Evolutionary conservation across 495 filamentous ascomycete species (phyloP).

Genomic region (Penicillium malachiteum): DNA sequence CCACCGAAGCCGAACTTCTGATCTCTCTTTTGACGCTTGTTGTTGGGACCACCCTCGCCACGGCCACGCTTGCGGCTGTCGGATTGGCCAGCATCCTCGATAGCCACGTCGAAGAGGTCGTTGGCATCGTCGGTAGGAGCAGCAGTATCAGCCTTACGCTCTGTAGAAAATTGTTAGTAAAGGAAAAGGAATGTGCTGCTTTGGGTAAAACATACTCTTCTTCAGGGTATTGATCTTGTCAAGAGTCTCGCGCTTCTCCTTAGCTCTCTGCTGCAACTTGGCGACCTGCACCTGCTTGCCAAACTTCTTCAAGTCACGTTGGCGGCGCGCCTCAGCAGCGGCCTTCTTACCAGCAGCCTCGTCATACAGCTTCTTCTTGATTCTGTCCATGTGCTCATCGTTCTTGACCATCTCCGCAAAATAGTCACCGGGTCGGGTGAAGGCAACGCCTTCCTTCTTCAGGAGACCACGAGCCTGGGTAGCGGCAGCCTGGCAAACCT

Average conservation of each 20-base stretch:
- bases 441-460: constrained; percentile 77
- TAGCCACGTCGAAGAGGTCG: constrained; percentile 90
- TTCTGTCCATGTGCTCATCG: constrained; percentile 96
- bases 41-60: constrained; percentile 44
- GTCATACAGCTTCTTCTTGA: constrained; percentile 90
- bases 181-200: not conserved
- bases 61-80: constrained; percentile 41
- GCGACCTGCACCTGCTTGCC: constrained; percentile 98
- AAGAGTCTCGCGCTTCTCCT: constrained; percentile 84
- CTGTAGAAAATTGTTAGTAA: constrained; percentile 48
- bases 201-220: constrained; percentile 62
- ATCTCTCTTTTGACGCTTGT: constrained; percentile 89
- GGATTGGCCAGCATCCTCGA: constrained; percentile 70
- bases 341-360: constrained; percentile 92
- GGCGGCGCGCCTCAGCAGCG: constrained; percentile 82
- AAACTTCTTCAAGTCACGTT: constrained; percentile 96
- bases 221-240: constrained; percentile 94
- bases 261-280: constrained; percentile 88
- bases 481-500: constrained; percentile 79
- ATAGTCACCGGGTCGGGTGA: constrained; percentile 87
- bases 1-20: constrained; percentile 91
- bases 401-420: constrained; percentile 99
- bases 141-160: constrained; percentile 74
- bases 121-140: constrained; percentile 65
- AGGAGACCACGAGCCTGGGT: constrained; percentile 67